A percentile compares a stretch with the other conserved stretches of the same genome.
phyloP scores from a whole-genome alignment of 2,329 filamentous ascomycete genomes.

The Xylaria sp. region DNA sequence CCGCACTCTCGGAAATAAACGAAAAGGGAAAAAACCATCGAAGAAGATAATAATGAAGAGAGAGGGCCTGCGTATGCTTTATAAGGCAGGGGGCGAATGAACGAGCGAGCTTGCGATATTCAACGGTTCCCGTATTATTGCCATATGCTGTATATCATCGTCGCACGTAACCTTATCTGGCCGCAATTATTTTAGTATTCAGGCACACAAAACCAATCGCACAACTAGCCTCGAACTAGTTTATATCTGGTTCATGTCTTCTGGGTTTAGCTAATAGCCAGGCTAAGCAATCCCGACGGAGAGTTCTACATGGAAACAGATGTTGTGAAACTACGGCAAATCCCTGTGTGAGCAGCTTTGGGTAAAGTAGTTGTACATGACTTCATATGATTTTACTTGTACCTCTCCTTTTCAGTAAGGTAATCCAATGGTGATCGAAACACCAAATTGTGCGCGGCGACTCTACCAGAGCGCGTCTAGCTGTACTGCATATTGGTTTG shows the following conservation, averaged over 20 bases:
- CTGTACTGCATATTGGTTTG: neutral
- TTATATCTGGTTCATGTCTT: neutral
- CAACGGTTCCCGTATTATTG: neutral
- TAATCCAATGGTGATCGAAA: neutral
- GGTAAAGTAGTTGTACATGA: neutral
- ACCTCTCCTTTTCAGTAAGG: neutral
- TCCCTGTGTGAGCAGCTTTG: neutral
- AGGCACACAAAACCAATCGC: neutral
- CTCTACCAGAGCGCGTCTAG: neutral
- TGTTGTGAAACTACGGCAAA: neutral
- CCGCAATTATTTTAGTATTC: neutral
- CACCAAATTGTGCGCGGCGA: neutral
- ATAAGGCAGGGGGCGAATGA: neutral
- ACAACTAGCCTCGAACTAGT: neutral
- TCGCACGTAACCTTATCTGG: neutral
- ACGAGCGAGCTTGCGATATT: too few species aligned
- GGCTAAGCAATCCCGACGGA: neutral
- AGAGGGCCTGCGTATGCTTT: neutral
- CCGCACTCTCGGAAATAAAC: neutral
- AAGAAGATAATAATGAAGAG: neutral
- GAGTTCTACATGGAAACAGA: neutral
- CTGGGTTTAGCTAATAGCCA: neutral
- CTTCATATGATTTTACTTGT: neutral
- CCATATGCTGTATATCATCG: neutral
- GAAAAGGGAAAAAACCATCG: neutral